These are phyloP conservation scores for Adansonia grandidieri DNA, from an alignment of 441 rosid species.

Conservation along the genomic window DNA sequence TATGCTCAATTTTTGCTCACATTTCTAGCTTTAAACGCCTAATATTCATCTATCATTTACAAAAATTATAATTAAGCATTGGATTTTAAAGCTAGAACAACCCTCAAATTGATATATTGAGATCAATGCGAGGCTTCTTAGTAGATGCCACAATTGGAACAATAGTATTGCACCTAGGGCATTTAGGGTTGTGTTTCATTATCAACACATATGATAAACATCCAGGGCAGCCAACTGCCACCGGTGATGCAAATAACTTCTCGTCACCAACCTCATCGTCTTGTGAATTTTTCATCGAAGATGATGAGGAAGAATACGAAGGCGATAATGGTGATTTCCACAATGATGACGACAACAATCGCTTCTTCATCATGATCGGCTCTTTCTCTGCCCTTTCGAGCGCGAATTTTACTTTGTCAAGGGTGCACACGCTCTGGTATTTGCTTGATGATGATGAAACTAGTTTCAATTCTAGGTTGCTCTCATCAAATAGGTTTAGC, in stretches of 20 bases:
- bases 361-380: constrained; percentile 41
- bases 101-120: constrained; percentile 73
- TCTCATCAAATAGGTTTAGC: constrained; percentile 61
- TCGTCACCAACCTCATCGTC: constrained; percentile 36
- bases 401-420: constrained; percentile 80
- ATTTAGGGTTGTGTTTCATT: constrained; percentile 61
- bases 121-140: constrained; percentile 86
- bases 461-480: constrained; percentile 61
- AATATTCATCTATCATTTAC: constrained; percentile 22
- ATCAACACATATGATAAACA: constrained; percentile 79
- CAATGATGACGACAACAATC: constrained; percentile 32
- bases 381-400: constrained; percentile 68
- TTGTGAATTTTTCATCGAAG: constrained; percentile 38
- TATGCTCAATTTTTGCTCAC: not conserved
- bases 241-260: constrained; percentile 35
- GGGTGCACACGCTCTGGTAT: constrained; percentile 86
- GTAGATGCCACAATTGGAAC: constrained; percentile 51
- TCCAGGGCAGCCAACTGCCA: constrained; percentile 78
- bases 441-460: constrained; percentile 42
- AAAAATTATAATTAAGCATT: constrained; percentile 2
- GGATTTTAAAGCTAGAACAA: not conserved
- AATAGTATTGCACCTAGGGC: constrained; percentile 75
- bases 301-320: constrained; percentile 46
- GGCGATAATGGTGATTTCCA: constrained; percentile 43
- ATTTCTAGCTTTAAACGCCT: constrained; percentile 7